A percentile compares a stretch with the other conserved stretches of the same genome.
Evolutionary conservation across 2,329 filamentous ascomycete species (phyloP).

Genomic region (Fusarium sterilihyphosum): DNA sequence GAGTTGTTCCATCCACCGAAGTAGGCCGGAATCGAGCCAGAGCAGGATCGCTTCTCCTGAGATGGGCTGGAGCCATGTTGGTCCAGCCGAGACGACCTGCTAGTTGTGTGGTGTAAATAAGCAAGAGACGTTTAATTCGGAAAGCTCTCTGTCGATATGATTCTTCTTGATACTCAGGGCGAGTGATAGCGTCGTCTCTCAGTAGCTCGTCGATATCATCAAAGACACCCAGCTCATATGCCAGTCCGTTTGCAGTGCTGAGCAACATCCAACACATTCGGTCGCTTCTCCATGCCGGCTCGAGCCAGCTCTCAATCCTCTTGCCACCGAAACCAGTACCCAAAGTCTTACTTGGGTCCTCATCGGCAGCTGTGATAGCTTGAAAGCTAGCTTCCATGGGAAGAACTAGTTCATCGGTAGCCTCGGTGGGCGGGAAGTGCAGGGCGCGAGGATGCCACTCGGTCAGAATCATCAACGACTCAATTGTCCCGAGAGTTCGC

Average conservation of each 20-base stretch:
- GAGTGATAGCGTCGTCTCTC: constrained; percentile 66
- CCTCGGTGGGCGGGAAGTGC: constrained; percentile 88
- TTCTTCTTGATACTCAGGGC: constrained; percentile 77
- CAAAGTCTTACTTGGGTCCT: constrained; percentile 45
- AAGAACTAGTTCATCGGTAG: constrained; percentile 74
- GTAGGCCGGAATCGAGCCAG: constrained; percentile 60
- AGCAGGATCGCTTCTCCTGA: constrained; percentile 68
- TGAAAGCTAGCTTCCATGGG: constrained; percentile 64
- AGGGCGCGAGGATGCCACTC: constrained; percentile 97
- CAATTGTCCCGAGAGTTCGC: constrained; percentile 90
- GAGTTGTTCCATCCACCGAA: constrained; percentile 67
- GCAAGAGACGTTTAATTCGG: constrained; percentile 84
- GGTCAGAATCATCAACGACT: constrained; percentile 91
- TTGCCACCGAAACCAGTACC: constrained; percentile 77
- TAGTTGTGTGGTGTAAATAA: constrained; percentile 94
- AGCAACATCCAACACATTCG: constrained; percentile 99
- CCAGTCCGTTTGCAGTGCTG: constrained; percentile 87
- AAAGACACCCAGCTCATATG: constrained; percentile 95
- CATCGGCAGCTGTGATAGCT: constrained; percentile 52
- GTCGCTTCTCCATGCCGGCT: constrained; percentile 93
- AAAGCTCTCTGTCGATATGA: constrained; percentile 79
- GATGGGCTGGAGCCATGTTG: constrained; percentile 84
- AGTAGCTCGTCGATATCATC: constrained; percentile 83
- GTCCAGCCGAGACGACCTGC: constrained; percentile 92
- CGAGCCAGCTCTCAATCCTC: constrained; percentile 93